Evolutionary conservation across 495 filamentous ascomycete species (phyloP).

Genomic region (Penicillium canariense): DNA sequence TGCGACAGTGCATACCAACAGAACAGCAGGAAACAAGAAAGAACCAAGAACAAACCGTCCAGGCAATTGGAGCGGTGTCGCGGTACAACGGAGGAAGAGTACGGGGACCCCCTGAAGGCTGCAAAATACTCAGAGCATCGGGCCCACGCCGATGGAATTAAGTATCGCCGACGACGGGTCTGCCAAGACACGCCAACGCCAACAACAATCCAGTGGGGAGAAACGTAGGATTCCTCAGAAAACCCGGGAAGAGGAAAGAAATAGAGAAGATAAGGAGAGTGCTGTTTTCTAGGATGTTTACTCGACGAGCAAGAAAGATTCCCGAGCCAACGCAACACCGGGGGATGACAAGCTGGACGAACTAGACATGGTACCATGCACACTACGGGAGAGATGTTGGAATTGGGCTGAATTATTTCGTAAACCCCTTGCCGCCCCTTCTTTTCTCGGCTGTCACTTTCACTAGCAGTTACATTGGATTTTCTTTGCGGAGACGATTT

Average conservation of each 20-base stretch:
- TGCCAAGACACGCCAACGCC: conserved; percentile 26
- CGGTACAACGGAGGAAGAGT: conserved; percentile 17
- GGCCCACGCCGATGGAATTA: conserved; percentile 30
- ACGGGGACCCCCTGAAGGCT: conserved; percentile 30
- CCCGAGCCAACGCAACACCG: no score
- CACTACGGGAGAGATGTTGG: no score
- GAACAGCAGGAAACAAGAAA: background rate
- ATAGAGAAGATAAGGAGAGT: conserved; percentile 2
- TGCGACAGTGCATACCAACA: conserved; percentile 1
- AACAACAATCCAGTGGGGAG: background rate
- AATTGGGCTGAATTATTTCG: no score
- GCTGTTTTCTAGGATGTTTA: no score
- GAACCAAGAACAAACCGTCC: conserved; percentile 6
- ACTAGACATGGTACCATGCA: no score
- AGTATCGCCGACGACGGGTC: conserved; percentile 30
- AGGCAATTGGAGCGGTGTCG: conserved; percentile 13
- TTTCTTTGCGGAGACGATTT: no score
- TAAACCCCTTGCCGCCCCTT: no score
- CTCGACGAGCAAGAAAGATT: no score
- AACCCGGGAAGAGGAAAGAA: conserved; percentile 1
- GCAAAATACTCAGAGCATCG: conserved; percentile 27
- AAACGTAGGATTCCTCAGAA: no score
- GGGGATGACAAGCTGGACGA: no score
- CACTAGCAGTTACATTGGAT: no score
- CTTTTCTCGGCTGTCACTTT: no score